Evolutionary conservation across 192 early-diverging fungal genomes (phyloP), one percentile per base, ranked within the genome.

Genomic region (Obelidium mucronatum): DNA sequence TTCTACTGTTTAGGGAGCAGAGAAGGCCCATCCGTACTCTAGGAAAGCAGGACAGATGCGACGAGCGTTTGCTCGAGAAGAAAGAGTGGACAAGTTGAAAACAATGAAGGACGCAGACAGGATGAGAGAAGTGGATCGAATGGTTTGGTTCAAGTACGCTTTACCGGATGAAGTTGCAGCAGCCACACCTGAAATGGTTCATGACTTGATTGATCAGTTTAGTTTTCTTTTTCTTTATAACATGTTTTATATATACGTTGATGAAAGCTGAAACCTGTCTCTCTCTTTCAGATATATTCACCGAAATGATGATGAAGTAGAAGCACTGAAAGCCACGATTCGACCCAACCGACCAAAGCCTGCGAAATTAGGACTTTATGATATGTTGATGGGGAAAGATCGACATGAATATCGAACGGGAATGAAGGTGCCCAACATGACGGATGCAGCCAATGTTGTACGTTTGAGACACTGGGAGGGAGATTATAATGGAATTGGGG

Each of bases 21-120:
- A 90, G 42, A 89, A 86, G 77, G 90, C 92, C n/a, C 92, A 93
- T 65, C 92, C 92, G 15, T 90, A 90, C 71, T 93, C 92, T 59
- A 84, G 92, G 35, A 93, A 93, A 63, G 92, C 92, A 2, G 79
- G 63, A 3, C 92, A 93, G 74, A 82, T 91, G 73, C 86, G 85
- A 28, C 80, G 92, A 54, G 89, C 90, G 3, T 81, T 89, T 78
- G 77, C 86, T 55, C 83, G 87, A 28, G 88, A 87, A 42, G 80
- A 84, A 19, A 62, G 71, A 40, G 70, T 90, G 22, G 78, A 73
- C 31, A 83, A 82, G 40, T 69, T 84, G 62, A 88, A 86, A 63
- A 40, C 76, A 26, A 79, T 75, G 5, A 80, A 84, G 51, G 77
- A 86, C 60, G 79, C 67, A 30, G 51, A 59, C 6, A 75, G 72